phyloP scores from a whole-genome alignment of 805 yeast species.

The Yarrowia divulgata region DNA sequence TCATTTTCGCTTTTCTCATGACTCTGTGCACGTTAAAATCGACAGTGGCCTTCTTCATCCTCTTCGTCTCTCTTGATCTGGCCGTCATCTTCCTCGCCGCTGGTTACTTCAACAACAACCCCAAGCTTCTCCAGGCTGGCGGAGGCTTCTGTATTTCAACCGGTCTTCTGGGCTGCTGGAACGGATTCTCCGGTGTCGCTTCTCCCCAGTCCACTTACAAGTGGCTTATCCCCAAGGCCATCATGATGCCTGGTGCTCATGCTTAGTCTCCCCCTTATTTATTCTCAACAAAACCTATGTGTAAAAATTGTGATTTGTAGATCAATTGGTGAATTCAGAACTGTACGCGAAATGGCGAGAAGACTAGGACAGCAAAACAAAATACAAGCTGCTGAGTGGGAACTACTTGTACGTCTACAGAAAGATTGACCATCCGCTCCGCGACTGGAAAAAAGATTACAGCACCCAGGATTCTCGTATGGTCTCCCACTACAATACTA shows the following conservation, averaged over 20 bases:
- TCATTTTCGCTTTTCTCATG: slow-evolving; percentile 63
- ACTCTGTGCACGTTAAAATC: slow-evolving; percentile 65
- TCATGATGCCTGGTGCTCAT: slow-evolving; percentile 38
- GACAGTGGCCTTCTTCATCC: slow-evolving; percentile 65
- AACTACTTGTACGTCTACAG: too few species aligned
- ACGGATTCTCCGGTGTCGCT: slow-evolving; percentile 68
- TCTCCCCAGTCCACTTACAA: slow-evolving; percentile 56
- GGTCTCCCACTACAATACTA: slow-evolving; percentile 35
- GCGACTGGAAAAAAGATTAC: neutral
- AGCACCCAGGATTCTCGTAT: slow-evolving; percentile 33
- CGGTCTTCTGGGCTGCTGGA: slow-evolving; percentile 64
- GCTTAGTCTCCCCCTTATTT: neutral
- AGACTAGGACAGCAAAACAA: too few species aligned
- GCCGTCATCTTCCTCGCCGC: slow-evolving; percentile 56
- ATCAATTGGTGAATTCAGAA: too few species aligned
- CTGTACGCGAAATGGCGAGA: too few species aligned
- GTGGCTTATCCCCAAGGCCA: slow-evolving; percentile 33
- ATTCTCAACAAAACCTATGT: neutral
- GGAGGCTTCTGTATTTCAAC: slow-evolving; percentile 67
- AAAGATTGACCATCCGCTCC: too few species aligned
- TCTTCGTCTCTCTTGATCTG: slow-evolving; percentile 57
- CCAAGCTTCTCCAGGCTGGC: slow-evolving; percentile 59
- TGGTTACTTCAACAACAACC: slow-evolving; percentile 57
- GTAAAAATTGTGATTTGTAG: neutral
- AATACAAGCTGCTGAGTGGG: too few species aligned